Evolutionary conservation across 768 basidiomycete species (phyloP).

Genomic region (Leccinum fibrillosum): DNA sequence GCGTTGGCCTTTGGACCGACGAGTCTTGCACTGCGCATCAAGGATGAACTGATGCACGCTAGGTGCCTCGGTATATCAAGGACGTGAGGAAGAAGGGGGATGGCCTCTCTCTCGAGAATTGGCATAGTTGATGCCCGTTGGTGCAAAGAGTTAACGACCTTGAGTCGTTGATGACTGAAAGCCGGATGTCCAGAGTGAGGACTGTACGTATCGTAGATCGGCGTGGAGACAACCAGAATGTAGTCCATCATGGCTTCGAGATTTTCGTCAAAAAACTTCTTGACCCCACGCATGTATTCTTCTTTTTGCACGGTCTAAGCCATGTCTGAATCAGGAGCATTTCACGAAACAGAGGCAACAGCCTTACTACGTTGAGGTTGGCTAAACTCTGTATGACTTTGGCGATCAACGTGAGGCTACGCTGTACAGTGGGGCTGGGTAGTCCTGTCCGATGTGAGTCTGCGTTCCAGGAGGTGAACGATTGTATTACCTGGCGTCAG

Average conservation of each 20-base stretch:
- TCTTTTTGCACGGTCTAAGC: conserved; percentile 65
- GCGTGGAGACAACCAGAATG: conserved; percentile 66
- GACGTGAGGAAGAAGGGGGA: conserved; percentile 69
- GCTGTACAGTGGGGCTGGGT: conserved; percentile 62
- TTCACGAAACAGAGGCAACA: not conserved
- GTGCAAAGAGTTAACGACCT: conserved; percentile 52
- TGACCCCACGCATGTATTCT: conserved; percentile 76
- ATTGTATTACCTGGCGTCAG: conserved; percentile 60
- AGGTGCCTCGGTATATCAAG: conserved; percentile 79
- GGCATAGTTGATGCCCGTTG: conserved; percentile 56
- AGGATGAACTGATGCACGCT: conserved; percentile 69
- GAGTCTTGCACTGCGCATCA: conserved; percentile 60
- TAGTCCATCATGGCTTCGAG: conserved; percentile 76
- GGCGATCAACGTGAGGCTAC: conserved; percentile 80
- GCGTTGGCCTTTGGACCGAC: conserved; percentile 36
- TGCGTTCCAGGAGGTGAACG: not conserved
- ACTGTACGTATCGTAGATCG: conserved; percentile 29
- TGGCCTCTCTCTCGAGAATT: conserved; percentile 61
- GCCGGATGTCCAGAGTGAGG: conserved; percentile 25
- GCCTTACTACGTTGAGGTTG: conserved; percentile 71
- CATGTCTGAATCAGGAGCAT: conserved; percentile 3
- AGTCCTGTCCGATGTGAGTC: conserved; percentile 47
- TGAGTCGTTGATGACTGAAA: conserved; percentile 49
- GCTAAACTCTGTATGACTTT: conserved; percentile 90
- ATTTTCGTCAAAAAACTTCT: conserved; percentile 66